A percentile compares a stretch with the other conserved stretches of the same genome.
These are phyloP conservation scores for Theobroma grandiflorum DNA, from an alignment of 441 rosid genomes.

Conservation along the genomic window DNA sequence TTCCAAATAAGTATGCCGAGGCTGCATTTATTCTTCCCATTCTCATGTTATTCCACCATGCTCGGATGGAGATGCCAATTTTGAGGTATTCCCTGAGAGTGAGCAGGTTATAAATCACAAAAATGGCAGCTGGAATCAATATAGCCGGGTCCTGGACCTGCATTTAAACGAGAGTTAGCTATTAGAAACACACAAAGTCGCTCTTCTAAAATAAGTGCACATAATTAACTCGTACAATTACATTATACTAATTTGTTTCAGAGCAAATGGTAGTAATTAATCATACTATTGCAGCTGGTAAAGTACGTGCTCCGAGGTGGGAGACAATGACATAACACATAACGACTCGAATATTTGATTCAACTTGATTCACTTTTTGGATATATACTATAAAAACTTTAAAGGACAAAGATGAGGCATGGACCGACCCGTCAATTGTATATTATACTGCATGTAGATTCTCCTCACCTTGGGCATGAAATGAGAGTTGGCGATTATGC, in stretches of 20 bases:
- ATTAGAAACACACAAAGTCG: background rate
- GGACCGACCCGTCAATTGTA: too few relatives aligned
- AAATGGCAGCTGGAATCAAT: constrained; percentile 27
- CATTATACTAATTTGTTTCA: too few relatives aligned
- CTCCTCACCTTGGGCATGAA: constrained; percentile 56
- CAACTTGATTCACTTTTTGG: too few relatives aligned
- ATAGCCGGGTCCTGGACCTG: constrained; percentile 46
- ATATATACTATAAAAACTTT: too few relatives aligned
- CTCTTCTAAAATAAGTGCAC: too few relatives aligned
- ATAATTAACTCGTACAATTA: too few relatives aligned
- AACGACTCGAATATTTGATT: too few relatives aligned
- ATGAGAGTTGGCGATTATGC: constrained; percentile 49
- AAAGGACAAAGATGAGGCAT: too few relatives aligned
- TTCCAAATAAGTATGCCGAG: constrained; percentile 53
- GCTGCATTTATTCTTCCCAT: constrained; percentile 42
- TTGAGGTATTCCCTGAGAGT: constrained; percentile 43
- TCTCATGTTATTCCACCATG: constrained; percentile 55
- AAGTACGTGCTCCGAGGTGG: too few relatives aligned
- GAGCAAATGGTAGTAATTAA: too few relatives aligned
- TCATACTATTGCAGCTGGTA: too few relatives aligned
- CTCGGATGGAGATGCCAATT: constrained; percentile 40
- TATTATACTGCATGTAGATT: background rate
- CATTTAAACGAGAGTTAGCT: background rate
- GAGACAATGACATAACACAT: too few relatives aligned
- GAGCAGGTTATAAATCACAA: constrained; percentile 34